phyloP scores from a whole-genome alignment of 495 filamentous ascomycete genomes.

The Clohesyomyces aquaticus region DNA sequence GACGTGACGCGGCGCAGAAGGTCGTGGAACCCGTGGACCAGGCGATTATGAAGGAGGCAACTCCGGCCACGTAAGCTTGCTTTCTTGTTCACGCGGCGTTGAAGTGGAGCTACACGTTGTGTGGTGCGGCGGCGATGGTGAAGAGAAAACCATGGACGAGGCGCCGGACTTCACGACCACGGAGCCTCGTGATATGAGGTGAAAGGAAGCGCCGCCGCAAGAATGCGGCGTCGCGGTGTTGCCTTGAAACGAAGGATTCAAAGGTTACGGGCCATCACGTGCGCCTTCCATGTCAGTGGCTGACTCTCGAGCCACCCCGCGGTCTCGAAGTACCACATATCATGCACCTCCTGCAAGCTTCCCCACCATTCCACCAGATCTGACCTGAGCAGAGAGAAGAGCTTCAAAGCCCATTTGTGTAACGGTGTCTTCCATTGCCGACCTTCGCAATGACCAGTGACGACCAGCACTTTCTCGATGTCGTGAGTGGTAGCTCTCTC shows the following conservation, averaged over 20 bases:
- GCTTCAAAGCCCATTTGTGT: not conserved
- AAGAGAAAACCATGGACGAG: not conserved
- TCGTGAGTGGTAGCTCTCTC: conserved; percentile 51
- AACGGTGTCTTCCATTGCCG: not conserved
- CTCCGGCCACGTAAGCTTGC: conserved; percentile 40
- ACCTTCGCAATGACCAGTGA: conserved; percentile 58
- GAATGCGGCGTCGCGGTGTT: not conserved
- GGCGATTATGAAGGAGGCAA: conserved; percentile 37
- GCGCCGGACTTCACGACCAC: conserved; percentile 7
- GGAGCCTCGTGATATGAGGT: not conserved
- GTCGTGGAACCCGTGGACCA: conserved; percentile 13
- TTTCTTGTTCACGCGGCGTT: conserved; percentile 16
- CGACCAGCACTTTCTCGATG: conserved; percentile 65
- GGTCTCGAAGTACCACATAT: not conserved
- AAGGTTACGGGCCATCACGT: not conserved
- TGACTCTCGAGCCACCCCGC: not conserved
- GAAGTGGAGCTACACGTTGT: not conserved
- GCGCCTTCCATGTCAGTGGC: too few species aligned
- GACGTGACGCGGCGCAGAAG: conserved; percentile 23
- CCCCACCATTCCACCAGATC: not conserved
- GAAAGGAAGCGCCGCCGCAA: not conserved
- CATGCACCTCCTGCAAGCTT: not conserved
- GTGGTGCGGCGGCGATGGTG: not conserved
- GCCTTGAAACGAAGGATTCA: not conserved
- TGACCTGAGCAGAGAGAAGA: too few species aligned